Conservation (phyloP, 345 rosid genomes). For the Salix viminalis region DNA sequence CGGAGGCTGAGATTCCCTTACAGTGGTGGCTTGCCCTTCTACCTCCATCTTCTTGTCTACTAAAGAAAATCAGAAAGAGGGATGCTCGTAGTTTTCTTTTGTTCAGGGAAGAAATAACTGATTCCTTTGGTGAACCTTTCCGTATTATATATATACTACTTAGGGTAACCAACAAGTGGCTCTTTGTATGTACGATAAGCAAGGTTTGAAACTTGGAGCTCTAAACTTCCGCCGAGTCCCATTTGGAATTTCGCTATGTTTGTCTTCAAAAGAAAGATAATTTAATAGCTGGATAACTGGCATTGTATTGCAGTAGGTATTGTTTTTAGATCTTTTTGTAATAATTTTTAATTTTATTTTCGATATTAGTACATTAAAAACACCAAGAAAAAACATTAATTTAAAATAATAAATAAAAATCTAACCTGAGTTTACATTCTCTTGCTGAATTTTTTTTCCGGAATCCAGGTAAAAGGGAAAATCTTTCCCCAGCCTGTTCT, state of each 20-base stretch:
- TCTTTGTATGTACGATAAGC: background rate
- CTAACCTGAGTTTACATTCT: background rate
- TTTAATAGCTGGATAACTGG: no score
- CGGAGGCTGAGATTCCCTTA: background rate
- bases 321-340: no score
- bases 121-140: background rate
- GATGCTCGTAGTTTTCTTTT: background rate
- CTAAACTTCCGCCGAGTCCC: slow-evolving; percentile 4
- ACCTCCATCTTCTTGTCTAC: background rate
- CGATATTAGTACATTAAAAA: no score
- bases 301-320: no score
- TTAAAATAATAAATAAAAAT: no score
- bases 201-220: background rate
- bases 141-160: background rate
- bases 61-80: background rate
- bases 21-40: background rate
- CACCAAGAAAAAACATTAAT: no score
- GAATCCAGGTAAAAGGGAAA: background rate
- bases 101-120: background rate
- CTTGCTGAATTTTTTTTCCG: background rate
- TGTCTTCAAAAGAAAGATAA: no score
- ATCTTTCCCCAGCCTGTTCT: background rate
- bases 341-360: no score
- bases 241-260: background rate
- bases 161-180: background rate